A percentile compares a stretch with the other conserved stretches of the same genome.
These are phyloP conservation scores for Coemansia sp. DNA, from an alignment of 192 early-diverging fungal species.

Conservation along the genomic window DNA sequence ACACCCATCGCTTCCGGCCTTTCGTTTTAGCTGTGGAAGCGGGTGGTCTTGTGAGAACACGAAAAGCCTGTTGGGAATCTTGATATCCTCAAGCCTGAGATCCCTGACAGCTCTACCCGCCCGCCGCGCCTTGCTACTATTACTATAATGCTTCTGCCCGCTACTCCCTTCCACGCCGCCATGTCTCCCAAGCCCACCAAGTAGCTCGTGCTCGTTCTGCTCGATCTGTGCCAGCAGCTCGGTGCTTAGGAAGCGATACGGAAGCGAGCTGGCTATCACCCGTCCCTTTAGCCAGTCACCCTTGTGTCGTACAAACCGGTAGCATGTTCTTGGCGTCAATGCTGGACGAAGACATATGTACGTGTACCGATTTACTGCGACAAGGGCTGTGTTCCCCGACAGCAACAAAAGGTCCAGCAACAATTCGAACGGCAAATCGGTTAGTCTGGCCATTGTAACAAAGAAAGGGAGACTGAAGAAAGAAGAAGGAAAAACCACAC, in stretches of 20 bases:
- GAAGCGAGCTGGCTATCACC: conserved; percentile 27
- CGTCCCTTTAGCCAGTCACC: conserved; percentile 32
- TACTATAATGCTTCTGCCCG: background rate
- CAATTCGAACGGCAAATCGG: conserved; percentile 48
- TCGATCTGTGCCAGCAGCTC: conserved; percentile 41
- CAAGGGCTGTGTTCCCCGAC: conserved; percentile 31
- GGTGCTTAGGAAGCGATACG: conserved; percentile 33
- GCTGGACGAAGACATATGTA: conserved; percentile 27
- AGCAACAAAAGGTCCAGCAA: conserved; percentile 24
- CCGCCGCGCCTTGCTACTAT: background rate
- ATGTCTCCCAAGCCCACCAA: background rate
- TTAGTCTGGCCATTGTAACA: conserved; percentile 32
- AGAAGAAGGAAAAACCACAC: background rate
- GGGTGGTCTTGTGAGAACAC: conserved; percentile 6
- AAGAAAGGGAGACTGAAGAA: background rate
- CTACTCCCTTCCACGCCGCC: background rate
- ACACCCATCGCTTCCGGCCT: background rate
- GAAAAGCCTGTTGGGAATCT: conserved; percentile 37
- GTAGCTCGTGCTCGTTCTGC: conserved; percentile 24
- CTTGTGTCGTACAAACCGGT: conserved; percentile 35
- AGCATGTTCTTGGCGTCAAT: conserved; percentile 34
- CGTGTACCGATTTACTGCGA: conserved; percentile 29
- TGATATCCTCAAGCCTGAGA: conserved; percentile 15
- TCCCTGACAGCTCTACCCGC: background rate
- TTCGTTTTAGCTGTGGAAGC: conserved; percentile 14